Evolutionary conservation across 2,329 filamentous ascomycete genomes (phyloP).

Genomic region (Exophiala calicioides): DNA sequence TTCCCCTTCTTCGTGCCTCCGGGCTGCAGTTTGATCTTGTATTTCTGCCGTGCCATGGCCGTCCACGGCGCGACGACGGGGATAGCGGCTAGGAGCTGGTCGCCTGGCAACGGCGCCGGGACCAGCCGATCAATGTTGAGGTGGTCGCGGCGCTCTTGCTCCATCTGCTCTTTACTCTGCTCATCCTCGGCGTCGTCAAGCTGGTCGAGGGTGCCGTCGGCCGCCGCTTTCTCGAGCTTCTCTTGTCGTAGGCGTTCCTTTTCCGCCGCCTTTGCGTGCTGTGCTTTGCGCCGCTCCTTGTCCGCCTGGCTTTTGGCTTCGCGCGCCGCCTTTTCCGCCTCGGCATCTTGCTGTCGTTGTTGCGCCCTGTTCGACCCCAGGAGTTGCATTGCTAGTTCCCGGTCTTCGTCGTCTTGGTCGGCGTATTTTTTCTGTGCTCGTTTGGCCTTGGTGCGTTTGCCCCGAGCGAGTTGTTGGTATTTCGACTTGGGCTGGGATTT

Average conservation of each 20-base stretch:
- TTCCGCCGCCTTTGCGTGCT: conserved; percentile 75
- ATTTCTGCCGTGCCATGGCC: conserved; percentile 72
- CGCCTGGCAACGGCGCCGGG: conserved; percentile 74
- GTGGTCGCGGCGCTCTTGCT: conserved; percentile 47
- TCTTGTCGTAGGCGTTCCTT: conserved; percentile 65
- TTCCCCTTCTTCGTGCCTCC: conserved; percentile 91
- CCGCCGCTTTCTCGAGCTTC: conserved; percentile 64
- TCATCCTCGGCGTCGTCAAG: conserved; percentile 58
- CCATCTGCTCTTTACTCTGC: conserved; percentile 51
- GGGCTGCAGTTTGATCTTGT: conserved; percentile 92
- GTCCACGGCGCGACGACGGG: conserved; percentile 65
- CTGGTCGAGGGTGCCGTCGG: conserved; percentile 49
- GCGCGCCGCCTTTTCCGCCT: conserved; percentile 62
- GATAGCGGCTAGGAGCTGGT: conserved; percentile 67
- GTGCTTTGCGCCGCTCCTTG: conserved; percentile 72
- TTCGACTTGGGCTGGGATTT: conserved; percentile 28
- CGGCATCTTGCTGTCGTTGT: conserved; percentile 67
- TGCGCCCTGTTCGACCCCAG: conserved; percentile 71
- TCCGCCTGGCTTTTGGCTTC: conserved; percentile 73
- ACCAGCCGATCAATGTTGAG: conserved; percentile 70
- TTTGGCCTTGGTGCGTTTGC: conserved; percentile 48
- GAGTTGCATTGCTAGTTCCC: conserved; percentile 77
- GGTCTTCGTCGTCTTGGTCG: conserved; percentile 92
- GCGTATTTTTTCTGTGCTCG: conserved; percentile 77
- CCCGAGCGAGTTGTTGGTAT: conserved; percentile 22